Base-by-base conservation (phyloP, 2,329 filamentous ascomycete species). In the Diaporthe sp. region DNA sequence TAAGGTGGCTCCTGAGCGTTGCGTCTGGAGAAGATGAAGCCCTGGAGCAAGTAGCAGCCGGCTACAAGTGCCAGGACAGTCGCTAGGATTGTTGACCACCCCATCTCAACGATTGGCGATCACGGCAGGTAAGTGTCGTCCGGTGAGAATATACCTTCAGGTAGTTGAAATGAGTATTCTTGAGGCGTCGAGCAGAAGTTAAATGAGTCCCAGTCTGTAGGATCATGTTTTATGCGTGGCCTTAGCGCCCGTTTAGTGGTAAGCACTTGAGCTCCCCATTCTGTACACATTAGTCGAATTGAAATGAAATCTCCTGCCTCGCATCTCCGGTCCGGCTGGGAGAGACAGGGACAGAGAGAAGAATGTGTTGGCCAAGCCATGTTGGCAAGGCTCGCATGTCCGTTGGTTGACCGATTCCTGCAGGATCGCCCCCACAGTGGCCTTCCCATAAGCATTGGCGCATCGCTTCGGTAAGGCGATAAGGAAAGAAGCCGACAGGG, bases 41-140 rank as follows among this genome's bases (percentile, higher is more conserved):
- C 22, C 44, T 74, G 59, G 42, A 74, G 69, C 25, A 59, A n/a
- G 35, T 68, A 74, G 22, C 35, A 47, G 8, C 68, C 68, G 7
- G 55, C 68, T 2, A 59, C 53, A 25, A 70, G 37, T 47, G 68
- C 53, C 27, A 70, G 3, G 8, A 70, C 37, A 19, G 68, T 50
- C 8, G 53, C 68, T 2, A 70, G 25, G 7, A 59, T 3, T 4
- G 39, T 35, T 25, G 37, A 58, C 27, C 55, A 47, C 30, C n/a
- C 30, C 39, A 70, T 39, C 2, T 19, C n/a, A 37, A 27, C 17
- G 22, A 42, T 5, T 12, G 30, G 17, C 1, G 68, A 47, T 22
- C 19, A 56, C 12, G 19, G 19, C 25, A 37, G 19, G 9, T 19
- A 25, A 37, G 15, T 12, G 1, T 2, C 1, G n/a, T 27, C 32